Base-by-base conservation (phyloP, 2,329 filamentous ascomycete species). In the Sporothrix protearum region DNA sequence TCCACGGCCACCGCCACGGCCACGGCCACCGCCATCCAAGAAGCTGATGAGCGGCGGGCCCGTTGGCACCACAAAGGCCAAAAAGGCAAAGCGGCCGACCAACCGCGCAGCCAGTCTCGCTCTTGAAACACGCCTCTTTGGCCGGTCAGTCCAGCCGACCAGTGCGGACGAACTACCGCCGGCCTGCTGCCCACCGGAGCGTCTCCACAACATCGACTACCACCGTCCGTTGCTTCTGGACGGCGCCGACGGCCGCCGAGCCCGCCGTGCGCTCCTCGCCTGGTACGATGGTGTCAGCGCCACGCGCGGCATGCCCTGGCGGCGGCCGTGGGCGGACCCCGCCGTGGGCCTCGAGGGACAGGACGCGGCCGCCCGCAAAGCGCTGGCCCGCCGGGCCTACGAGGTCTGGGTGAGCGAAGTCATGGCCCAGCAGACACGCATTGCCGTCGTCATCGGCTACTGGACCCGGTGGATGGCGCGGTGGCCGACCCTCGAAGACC, bases 391-490 rank as follows among this genome's bases (percentile, higher is more conserved):
- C 39, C 84, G 88, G 64, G 88, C 88, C 1, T 90, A 90, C 79
- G 84, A 89, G 77, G 88, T 90, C 63, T 90, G 88, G 86, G 88
- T 90, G 76, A 88, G 85, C 76, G 88, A 90, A 79, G 86, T 89
- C 75, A 90, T 90, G 88, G 82, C 90, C 12, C 88, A 90, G 77
- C 88, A 90, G 79, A 90, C 88, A 1, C 86, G 88, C 36, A 88
- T 90, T 3, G 83, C 85, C 2, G 85, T 85, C 7, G 88, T 89
- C 0, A 85, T 89, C 25, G 86, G 85, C 66, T 90, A 90, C 77
- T 90, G 88, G 86, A 87, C 85, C 39, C 82, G 81, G 0, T 90
- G 88, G 88, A 88, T 88, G 81, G 81, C 78, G 0, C 83, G 83
- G 71, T 90, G 88, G 87, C 87, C 87, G 0, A 87, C 86, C 0